Evolutionary conservation across 176 grass and related monocot genomes (phyloP).

Genomic region (Puccinellia tenuiflora): DNA sequence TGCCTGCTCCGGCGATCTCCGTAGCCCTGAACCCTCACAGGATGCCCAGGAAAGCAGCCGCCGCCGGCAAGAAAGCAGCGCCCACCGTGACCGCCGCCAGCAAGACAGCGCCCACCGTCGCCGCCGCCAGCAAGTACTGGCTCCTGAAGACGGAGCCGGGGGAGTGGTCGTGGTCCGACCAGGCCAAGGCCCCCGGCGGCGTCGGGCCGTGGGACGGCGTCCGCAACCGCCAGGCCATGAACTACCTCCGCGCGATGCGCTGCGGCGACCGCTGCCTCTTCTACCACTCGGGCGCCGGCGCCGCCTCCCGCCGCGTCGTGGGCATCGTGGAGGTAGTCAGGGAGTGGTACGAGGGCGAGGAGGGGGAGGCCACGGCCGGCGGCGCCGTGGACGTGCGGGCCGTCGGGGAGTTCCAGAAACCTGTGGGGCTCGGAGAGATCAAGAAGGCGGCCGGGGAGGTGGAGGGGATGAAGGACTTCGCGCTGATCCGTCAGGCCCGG

Average conservation of each 20-base stretch:
- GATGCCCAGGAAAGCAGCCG: slow-evolving; percentile 35
- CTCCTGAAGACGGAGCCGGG: slow-evolving; percentile 77
- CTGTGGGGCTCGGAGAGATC: slow-evolving; percentile 53
- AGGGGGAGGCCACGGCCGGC: neutral
- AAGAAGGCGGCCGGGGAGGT: slow-evolving; percentile 58
- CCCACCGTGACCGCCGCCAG: neutral
- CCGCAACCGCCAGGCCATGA: slow-evolving; percentile 70
- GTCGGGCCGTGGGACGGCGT: slow-evolving; percentile 82
- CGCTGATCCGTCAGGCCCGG: slow-evolving; percentile 65
- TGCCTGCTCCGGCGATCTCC: slow-evolving; percentile 10
- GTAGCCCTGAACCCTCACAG: neutral
- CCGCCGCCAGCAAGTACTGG: slow-evolving; percentile 32
- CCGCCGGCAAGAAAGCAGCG: neutral
- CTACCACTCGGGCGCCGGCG: slow-evolving; percentile 71
- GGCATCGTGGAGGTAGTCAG: slow-evolving; percentile 59
- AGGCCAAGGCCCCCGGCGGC: slow-evolving; percentile 47
- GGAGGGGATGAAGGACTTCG: slow-evolving; percentile 60
- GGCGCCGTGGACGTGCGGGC: slow-evolving; percentile 76
- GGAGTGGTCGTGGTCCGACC: slow-evolving; percentile 93
- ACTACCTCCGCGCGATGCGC: slow-evolving; percentile 71
- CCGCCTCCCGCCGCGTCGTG: slow-evolving; percentile 53
- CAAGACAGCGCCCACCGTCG: neutral
- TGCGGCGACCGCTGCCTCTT: slow-evolving; percentile 58
- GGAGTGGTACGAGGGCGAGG: slow-evolving; percentile 50
- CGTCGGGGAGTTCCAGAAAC: slow-evolving; percentile 41